These are phyloP conservation scores for Auricularia auricula-judae DNA, from an alignment of 768 basidiomycete species.

Conservation along the genomic window DNA sequence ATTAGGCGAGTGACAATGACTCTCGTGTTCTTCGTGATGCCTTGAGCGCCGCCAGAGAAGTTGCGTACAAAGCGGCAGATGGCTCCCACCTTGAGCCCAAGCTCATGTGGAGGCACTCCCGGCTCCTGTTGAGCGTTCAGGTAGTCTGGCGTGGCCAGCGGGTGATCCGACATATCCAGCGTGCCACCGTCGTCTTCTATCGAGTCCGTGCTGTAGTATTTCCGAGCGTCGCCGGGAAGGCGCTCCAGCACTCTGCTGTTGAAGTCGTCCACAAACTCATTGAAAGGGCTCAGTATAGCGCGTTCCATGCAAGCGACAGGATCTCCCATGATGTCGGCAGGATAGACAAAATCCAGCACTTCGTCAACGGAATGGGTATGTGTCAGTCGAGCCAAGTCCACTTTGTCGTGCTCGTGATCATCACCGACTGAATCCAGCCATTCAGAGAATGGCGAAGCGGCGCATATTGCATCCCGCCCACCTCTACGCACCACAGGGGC, in stretches of 20 bases:
- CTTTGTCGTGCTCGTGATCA: not conserved
- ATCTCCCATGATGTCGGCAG: not conserved
- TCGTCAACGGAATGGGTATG: not conserved
- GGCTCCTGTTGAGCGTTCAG: not conserved
- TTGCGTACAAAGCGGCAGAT: not conserved
- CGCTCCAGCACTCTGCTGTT: slow-evolving; percentile 21
- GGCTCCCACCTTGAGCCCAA: not conserved
- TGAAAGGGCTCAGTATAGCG: slow-evolving; percentile 28
- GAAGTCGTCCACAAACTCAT: slow-evolving; percentile 24
- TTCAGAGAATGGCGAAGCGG: not conserved
- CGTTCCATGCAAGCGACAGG: slow-evolving; percentile 14
- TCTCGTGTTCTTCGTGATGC: not conserved
- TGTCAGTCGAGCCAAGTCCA: not conserved
- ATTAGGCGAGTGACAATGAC: not conserved
- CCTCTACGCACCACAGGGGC: not conserved
- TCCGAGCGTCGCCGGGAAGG: slow-evolving; percentile 11
- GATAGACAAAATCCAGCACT: not conserved
- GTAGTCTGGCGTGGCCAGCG: not conserved
- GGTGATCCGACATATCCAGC: not conserved
- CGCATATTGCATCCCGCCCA: not conserved
- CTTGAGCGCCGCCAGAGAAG: not conserved
- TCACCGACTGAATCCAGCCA: not conserved
- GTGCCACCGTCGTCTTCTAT: not conserved
- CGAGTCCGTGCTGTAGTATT: not conserved
- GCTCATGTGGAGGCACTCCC: not conserved